These are phyloP conservation scores for Apiotrichum brassicae DNA, from an alignment of 1,284 basidiomycete species.

Conservation along the genomic window DNA sequence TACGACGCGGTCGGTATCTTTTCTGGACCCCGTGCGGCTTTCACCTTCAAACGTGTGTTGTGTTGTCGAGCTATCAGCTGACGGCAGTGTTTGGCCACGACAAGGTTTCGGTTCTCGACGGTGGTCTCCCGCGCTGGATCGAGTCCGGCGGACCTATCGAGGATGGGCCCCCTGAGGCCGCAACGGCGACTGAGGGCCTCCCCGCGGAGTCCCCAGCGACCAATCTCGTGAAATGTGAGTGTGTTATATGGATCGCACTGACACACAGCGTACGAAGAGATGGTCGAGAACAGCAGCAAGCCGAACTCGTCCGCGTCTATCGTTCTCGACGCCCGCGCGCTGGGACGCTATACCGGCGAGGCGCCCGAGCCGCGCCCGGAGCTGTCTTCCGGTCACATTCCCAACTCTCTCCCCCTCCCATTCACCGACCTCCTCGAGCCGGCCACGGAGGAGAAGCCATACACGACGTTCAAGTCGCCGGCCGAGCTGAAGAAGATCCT, in stretches of 20 bases:
- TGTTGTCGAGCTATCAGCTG: background rate
- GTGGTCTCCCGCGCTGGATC: slow-evolving; percentile 79
- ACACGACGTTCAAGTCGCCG: slow-evolving; percentile 56
- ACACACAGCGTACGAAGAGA: slow-evolving; percentile 67
- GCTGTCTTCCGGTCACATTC: slow-evolving; percentile 88
- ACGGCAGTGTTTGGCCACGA: slow-evolving; percentile 67
- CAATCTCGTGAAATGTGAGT: background rate
- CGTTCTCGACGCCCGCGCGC: slow-evolving; percentile 80
- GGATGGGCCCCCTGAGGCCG: slow-evolving; percentile 34
- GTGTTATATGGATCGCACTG: too few relatives aligned
- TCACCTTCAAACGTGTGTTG: slow-evolving; percentile 67
- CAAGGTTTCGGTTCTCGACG: slow-evolving; percentile 78
- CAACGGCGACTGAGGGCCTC: slow-evolving; percentile 30
- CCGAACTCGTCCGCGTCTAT: slow-evolving; percentile 52
- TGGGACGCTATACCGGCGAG: slow-evolving; percentile 69
- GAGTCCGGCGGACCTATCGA: slow-evolving; percentile 63
- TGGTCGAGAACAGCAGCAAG: slow-evolving; percentile 62
- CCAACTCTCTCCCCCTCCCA: slow-evolving; percentile 74
- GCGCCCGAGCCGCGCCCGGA: slow-evolving; percentile 85
- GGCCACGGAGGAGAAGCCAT: slow-evolving; percentile 41
- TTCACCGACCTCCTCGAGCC: slow-evolving; percentile 65
- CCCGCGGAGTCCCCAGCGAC: background rate
- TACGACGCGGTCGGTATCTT: slow-evolving; percentile 86
- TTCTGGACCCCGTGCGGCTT: slow-evolving; percentile 80
- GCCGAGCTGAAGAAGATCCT: slow-evolving; percentile 55